Percentiles rank a stretch among this genome's conserved stretches.
phyloP scores from a whole-genome alignment of 2,329 filamentous ascomycete species.

The Phialophora tarda region DNA sequence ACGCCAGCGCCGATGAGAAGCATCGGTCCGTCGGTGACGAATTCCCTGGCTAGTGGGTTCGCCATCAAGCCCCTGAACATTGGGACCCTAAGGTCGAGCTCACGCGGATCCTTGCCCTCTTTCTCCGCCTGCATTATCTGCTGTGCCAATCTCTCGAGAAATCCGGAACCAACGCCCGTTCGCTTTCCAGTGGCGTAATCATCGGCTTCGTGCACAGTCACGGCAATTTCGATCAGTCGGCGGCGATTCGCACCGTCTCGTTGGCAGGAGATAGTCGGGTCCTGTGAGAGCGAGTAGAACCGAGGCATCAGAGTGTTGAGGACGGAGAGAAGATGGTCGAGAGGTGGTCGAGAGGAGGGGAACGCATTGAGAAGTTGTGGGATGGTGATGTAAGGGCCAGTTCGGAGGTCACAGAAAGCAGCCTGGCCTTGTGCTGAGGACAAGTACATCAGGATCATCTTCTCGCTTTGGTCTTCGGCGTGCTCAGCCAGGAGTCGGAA shows the following conservation, averaged over 20 bases:
- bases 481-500: conserved; percentile 86
- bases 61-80: conserved; percentile 99
- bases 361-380: conserved; percentile 88
- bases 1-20: conserved; percentile 95
- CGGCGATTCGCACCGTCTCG: conserved; percentile 74
- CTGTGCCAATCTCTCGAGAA: conserved; percentile 83
- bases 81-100: conserved; percentile 74
- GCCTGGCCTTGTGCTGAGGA: conserved; percentile 89
- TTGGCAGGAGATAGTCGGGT: conserved; percentile 79
- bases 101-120: conserved; percentile 58
- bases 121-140: conserved; percentile 72
- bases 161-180: conserved; percentile 89
- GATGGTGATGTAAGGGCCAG: conserved; percentile 82
- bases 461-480: conserved; percentile 78
- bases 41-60: conserved; percentile 90
- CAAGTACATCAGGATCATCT: conserved; percentile 84
- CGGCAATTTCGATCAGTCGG: conserved; percentile 91
- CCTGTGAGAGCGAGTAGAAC: conserved; percentile 97
- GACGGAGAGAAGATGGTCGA: conserved; percentile 78
- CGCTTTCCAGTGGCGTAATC: conserved; percentile 76
- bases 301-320: conserved; percentile 92
- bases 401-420: conserved; percentile 91
- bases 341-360: conserved; percentile 84
- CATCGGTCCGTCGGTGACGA: conserved; percentile 94
- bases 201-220: conserved; percentile 85